Conservation (phyloP, 2,329 filamentous ascomycete genomes). For the Exophiala mesophila region DNA sequence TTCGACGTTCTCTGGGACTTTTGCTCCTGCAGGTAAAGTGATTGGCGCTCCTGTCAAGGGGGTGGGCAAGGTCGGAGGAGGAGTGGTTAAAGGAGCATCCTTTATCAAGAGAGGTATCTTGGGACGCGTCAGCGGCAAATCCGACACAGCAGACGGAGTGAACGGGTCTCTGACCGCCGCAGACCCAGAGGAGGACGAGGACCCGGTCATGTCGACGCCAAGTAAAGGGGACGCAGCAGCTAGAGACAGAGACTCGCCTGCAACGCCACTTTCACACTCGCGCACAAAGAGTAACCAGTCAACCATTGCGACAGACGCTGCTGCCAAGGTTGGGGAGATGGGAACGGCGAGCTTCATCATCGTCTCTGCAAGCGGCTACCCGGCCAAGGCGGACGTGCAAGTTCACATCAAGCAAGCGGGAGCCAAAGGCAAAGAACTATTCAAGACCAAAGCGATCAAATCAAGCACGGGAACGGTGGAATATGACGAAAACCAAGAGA, state of each 20-base stretch:
- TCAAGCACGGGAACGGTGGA: conserved; percentile 56
- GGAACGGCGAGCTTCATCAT: conserved; percentile 79
- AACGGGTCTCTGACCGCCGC: conserved; percentile 13
- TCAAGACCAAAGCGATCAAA: conserved; percentile 92
- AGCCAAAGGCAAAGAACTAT: conserved; percentile 67
- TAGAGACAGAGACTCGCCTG: conserved; percentile 15
- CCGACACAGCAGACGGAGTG: conserved; percentile 22
- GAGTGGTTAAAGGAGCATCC: conserved; percentile 81
- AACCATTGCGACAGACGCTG: conserved; percentile 47
- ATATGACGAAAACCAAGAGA: conserved; percentile 63
- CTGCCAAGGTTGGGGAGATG: conserved; percentile 49
- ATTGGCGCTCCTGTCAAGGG: conserved; percentile 96
- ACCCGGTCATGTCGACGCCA: conserved; percentile 19
- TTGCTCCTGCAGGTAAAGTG: conserved; percentile 79
- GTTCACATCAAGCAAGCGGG: conserved; percentile 64
- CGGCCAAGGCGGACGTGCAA: conserved; percentile 71
- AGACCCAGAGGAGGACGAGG: conserved; percentile 6
- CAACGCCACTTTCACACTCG: conserved; percentile 33
- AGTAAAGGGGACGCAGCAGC: conserved; percentile 13
- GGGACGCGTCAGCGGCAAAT: conserved; percentile 56
- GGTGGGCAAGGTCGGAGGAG: conserved; percentile 72
- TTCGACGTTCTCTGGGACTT: conserved; percentile 87
- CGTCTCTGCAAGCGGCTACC: conserved; percentile 72
- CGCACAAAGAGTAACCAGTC: conserved; percentile 47
- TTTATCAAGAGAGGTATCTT: conserved; percentile 85